These are phyloP conservation scores for Mycena maculata DNA, from an alignment of 768 basidiomycete genomes.

Conservation along the genomic window DNA sequence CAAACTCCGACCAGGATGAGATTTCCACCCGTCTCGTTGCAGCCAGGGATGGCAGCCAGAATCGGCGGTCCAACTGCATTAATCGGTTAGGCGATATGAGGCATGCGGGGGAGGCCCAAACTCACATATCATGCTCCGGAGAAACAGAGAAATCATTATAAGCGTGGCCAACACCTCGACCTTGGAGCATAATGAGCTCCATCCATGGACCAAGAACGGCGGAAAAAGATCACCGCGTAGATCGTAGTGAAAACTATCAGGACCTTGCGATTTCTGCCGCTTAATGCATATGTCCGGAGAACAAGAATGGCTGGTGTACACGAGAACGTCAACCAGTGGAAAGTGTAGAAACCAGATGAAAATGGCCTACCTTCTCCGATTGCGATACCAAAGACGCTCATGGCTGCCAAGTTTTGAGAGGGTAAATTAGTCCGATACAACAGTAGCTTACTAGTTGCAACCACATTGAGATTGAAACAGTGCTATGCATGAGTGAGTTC, in stretches of 20 bases:
- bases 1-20: conserved; percentile 11
- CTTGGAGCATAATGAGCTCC: background rate
- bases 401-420: background rate
- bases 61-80: conserved; percentile 7
- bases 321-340: background rate
- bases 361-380: conserved; percentile 8
- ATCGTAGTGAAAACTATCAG: background rate
- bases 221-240: background rate
- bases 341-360: background rate
- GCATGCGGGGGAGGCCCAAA: background rate
- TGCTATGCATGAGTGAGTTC: background rate
- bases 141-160: conserved; percentile 2
- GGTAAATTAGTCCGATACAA: too few species aligned
- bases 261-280: background rate
- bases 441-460: background rate
- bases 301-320: conserved; percentile 11
- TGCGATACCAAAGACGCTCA: conserved; percentile 17
- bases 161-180: background rate
- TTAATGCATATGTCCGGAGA: conserved; percentile 11
- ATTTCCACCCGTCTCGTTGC: conserved; percentile 9
- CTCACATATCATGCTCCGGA: conserved; percentile 16
- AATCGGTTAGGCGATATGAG: background rate
- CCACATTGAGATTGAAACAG: conserved; percentile 2
- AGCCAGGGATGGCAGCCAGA: conserved; percentile 1
- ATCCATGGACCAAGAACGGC: too few species aligned